Percentiles rank a stretch among this genome's conserved stretches.
phyloP scores from a whole-genome alignment of 225 moss, liverwort and hornwort genomes.

The Lunularia cruciata region DNA sequence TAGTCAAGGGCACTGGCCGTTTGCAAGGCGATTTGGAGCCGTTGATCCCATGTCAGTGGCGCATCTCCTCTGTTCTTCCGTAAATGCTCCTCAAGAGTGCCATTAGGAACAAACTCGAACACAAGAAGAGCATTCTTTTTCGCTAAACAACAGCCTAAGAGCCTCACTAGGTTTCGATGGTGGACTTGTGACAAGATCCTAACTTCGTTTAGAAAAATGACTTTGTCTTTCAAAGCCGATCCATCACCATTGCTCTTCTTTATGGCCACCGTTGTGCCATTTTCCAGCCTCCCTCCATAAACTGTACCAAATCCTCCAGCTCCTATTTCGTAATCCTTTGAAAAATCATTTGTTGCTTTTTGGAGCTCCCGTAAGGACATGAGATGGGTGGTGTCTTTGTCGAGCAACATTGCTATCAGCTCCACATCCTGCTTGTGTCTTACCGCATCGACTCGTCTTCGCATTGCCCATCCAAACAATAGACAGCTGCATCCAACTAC shows the following conservation, averaged over 20 bases:
- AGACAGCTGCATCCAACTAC: neutral
- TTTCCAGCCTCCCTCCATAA: neutral
- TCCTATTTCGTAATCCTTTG: neutral
- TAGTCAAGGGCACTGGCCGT: neutral
- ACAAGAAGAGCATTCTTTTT: neutral
- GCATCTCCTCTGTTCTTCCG: neutral
- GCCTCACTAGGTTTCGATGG: neutral
- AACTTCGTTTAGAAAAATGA: conserved; percentile 14
- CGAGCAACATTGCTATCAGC: neutral
- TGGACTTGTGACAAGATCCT: conserved; percentile 4
- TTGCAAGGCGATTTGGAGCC: neutral
- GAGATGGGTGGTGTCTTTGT: neutral
- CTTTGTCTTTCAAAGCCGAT: neutral
- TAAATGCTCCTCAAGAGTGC: neutral
- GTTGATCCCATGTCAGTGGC: neutral
- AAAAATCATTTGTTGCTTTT: neutral
- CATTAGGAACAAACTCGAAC: too few species aligned
- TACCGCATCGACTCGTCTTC: neutral
- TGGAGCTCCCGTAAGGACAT: conserved; percentile 7
- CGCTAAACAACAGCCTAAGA: conserved; percentile 1
- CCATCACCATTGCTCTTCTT: neutral
- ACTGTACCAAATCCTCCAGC: conserved; percentile 5
- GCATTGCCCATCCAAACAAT: neutral
- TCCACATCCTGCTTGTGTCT: neutral
- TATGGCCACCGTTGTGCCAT: conserved; percentile 6